Base-by-base conservation (phyloP, 306 rosid species). In the Cercis canadensis region DNA sequence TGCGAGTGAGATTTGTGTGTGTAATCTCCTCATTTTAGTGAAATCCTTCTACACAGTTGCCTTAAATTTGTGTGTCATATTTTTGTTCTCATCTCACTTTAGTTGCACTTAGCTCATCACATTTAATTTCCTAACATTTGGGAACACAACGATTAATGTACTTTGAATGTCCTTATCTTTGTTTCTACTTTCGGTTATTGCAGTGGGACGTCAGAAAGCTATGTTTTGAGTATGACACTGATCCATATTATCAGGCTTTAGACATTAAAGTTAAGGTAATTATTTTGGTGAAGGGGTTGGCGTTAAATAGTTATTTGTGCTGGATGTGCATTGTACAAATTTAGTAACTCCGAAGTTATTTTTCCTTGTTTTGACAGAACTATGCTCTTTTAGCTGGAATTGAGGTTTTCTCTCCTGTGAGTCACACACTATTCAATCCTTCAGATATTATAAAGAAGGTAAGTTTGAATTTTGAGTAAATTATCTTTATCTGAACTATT, bases 221-320 rank as follows among this genome's bases (percentile, higher is more conserved):
- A 9, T 93, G 97, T 81, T 88, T 94, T 76, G 98, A 94, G 80
- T 84, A 81, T 81, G 98, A 88, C 55, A 85, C 97, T 7, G 98
- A 94, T 32, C 98, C 97, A 4, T 87, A 94, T 77, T 94, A 94
- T 68, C 96, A 86, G 70, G 92, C 87, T 72, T 52, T 94, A 50
- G 97, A 90, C 67, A 37, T 34, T 14, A 84, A 65, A 80, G 86
- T 88, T 32, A 88, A 88, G 96, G 97, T 94, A 72, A 55, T 62
- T 24, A 52, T 55, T 5, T 11, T 24, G 29, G 29, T 24, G 29
- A 24, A 24, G 1, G 29, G 29, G 3, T 24, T 24, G 29, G 3
- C 29, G 1, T 24, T 24, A 24, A 24, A 24, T 24, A 24, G 1
- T 24, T 24, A 24, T 24, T 24, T 24, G 29, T 24, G 29, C 1